phyloP scores from a whole-genome alignment of 73 alveolate species.

The Tetrahymena malaccensis region DNA sequence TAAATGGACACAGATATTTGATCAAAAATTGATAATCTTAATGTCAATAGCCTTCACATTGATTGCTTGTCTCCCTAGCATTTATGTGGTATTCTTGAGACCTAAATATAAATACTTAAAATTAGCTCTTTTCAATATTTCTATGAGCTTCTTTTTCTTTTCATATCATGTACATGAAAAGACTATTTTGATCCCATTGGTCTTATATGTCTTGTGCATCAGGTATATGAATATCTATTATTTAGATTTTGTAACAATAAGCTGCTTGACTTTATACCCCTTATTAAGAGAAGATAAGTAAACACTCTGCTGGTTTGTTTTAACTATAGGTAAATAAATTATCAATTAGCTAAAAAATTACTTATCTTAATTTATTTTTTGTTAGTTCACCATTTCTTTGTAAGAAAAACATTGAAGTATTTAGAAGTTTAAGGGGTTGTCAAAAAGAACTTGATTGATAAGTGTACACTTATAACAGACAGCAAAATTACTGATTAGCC shows the following conservation, averaged over 20 bases:
- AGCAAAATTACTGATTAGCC: not conserved
- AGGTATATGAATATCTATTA: not conserved
- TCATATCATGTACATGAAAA: slow-evolving; percentile 60
- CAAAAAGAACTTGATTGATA: not conserved
- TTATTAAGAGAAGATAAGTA: slow-evolving; percentile 30
- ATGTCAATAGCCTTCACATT: slow-evolving; percentile 2
- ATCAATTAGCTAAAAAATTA: not conserved
- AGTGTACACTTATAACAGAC: not conserved
- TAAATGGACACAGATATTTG: slow-evolving; percentile 6
- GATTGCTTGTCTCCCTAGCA: not conserved
- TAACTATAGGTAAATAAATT: not conserved
- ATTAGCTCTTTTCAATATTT: slow-evolving; percentile 13
- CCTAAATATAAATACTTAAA: not conserved
- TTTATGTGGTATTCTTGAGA: not conserved
- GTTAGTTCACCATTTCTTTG: not conserved
- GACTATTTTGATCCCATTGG: slow-evolving; percentile 42
- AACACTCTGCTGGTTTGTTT: not conserved
- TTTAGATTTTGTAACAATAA: slow-evolving; percentile 7
- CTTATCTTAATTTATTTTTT: not conserved
- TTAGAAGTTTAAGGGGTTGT: not conserved
- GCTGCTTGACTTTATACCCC: slow-evolving; percentile 18
- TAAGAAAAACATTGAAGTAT: not conserved
- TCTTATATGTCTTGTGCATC: not conserved
- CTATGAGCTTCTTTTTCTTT: slow-evolving; percentile 43
- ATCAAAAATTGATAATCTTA: not conserved